Base-by-base conservation (phyloP, 225 moss, liverwort and hornwort genomes). In the Takakia lepidozioides region DNA sequence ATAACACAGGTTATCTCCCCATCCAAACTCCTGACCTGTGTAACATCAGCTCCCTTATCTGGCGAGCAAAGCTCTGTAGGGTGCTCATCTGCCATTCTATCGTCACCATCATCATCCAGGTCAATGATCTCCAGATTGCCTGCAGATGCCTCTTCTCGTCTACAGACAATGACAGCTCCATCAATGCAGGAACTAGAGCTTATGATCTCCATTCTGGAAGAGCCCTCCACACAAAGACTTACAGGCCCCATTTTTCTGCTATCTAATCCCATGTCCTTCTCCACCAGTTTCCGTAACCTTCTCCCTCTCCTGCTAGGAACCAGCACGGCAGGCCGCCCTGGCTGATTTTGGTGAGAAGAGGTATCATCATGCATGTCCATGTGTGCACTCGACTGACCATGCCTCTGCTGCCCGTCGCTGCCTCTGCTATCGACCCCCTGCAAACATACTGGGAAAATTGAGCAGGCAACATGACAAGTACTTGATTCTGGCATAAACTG, bases 1-100 rank as follows among this genome's bases (percentile, higher is more conserved):
- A 98, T 91, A 37, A 72, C 87, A 64, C 98, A 98, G 28, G 62
- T 56, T 62, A 98, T 64, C 56, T 73, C 89, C 47, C 48, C 59
- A 23, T 63, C 60, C 38, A 46, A 46, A 24, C 45, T 25, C n/a
- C 44, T 57, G 23, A 25, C 37, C 23, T 58, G 18, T 10, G 36
- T 25, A 2, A 27, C 55, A 45, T 28, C 29, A 27, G 51, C 44
- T 20, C 38, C 38, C 15, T 51, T 58, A 29, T 38, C 49, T 54
- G 37, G 59, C 54, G 54, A 40, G 23, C 27, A 40, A 60, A 20
- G 25, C 17, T 57, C 11, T 7, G 32, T 11, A 32, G 32, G 32
- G 32, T 32, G 11, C 7, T 32, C 8, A 11, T 32, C 32, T 32
- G 11, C 46, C 27, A 25, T 10, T 19, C 52, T 57, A 42, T 64